Evolutionary conservation across 768 basidiomycete genomes (phyloP), one percentile per base, ranked within the genome.

Genomic region (Glaciozyma martinii): DNA sequence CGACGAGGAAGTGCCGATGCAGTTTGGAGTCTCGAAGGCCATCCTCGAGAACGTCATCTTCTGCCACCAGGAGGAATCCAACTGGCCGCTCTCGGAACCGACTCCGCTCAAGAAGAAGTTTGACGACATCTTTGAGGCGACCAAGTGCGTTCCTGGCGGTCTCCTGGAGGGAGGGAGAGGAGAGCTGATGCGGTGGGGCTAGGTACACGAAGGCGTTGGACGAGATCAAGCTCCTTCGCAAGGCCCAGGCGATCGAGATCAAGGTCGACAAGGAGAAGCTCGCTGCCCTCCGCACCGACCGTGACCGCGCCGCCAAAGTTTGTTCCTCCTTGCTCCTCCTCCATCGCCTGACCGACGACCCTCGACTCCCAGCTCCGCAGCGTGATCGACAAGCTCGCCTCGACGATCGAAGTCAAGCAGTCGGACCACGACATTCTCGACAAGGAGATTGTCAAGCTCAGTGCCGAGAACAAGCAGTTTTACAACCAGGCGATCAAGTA

Each of bases 31-130:
- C 18, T 95, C 91, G 18, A 95, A 93, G 76, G 87, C 93, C n/a
- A 93, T 99, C 43, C 84, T 98, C 29, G 94, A 98, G 72, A 98
- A 97, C 74, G 95, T 99, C 73, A 98, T 99, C 56, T 99, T 99
- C 74, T 99, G 95, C 76, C 95, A 99, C 76, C 95, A 99, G 77
- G 95, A 99, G 73, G 95, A 99, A 60, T 93, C 91, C 0, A 97
- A 90, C 73, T 99, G 95, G 95, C 95, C 95, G 0, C 81, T 99
- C 29, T 82, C 92, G 0, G 95, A 98, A 71, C 89, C 94, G 3
- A 79, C 89, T 16, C 82, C 85, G 0, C 78, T 99, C 44, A 99
- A 99, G 81, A 98, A 97, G 82, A 98, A 98, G 76, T 99, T 99
- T 66, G 95, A 99, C 72, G 95, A 99, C 73, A 99, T 99, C 62